These are phyloP conservation scores for Curvularia spicifera DNA, from an alignment of 2,329 filamentous ascomycete genomes.

Conservation along the genomic window DNA sequence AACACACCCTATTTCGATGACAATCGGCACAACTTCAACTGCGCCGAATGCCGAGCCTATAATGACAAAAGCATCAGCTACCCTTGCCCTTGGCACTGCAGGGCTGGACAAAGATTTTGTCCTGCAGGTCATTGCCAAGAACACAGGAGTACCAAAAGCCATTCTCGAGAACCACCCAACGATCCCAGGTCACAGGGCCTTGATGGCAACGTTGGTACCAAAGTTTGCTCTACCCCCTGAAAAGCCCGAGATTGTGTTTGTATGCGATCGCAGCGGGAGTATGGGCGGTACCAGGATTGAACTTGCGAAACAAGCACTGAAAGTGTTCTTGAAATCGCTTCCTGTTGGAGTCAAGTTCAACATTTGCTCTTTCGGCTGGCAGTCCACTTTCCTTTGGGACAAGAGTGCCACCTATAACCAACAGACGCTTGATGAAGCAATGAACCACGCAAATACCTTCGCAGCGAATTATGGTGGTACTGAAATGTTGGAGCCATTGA, in stretches of 20 bases:
- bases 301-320: slow-evolving; percentile 62
- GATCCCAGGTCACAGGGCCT: slow-evolving; percentile 65
- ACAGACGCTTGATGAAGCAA: slow-evolving; percentile 53
- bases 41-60: slow-evolving; percentile 56
- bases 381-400: slow-evolving; percentile 56
- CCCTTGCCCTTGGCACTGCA: slow-evolving; percentile 59
- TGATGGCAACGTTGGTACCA: slow-evolving; percentile 75
- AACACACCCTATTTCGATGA: slow-evolving; percentile 70
- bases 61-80: slow-evolving; percentile 67
- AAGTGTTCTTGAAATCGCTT: slow-evolving; percentile 70
- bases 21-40: slow-evolving; percentile 65
- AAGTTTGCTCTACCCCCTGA: slow-evolving; percentile 67
- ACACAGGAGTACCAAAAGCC: slow-evolving; percentile 66
- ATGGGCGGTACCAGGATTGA: slow-evolving; percentile 62
- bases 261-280: slow-evolving; percentile 74
- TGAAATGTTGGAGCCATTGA: slow-evolving; percentile 57
- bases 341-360: slow-evolving; percentile 71
- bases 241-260: slow-evolving; percentile 70
- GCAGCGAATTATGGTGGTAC: slow-evolving; percentile 61
- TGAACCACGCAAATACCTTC: slow-evolving; percentile 53
- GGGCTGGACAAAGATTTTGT: slow-evolving; percentile 71
- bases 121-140: slow-evolving; percentile 67
- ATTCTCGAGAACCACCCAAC: slow-evolving; percentile 70
- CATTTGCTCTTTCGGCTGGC: slow-evolving; percentile 69
- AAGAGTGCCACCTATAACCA: slow-evolving; percentile 57